These are phyloP conservation scores for Hansenula anomala DNA, from an alignment of 1,139 yeast genomes.

Conservation along the genomic window DNA sequence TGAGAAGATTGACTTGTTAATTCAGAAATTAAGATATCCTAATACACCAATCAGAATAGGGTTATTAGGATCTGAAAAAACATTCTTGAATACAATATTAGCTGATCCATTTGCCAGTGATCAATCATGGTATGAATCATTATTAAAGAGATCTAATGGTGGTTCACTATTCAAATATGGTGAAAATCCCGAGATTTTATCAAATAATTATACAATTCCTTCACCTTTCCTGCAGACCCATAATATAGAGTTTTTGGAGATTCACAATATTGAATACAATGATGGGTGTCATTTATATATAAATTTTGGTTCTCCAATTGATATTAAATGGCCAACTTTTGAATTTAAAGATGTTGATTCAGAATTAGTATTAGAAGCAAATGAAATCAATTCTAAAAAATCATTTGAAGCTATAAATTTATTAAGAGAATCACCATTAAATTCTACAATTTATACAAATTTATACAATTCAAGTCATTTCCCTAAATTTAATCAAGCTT, in stretches of 20 bases:
- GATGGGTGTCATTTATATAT: slow-evolving; percentile 27
- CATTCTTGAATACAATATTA: slow-evolving; percentile 17
- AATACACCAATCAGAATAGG: slow-evolving; percentile 18
- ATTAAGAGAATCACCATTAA: slow-evolving; percentile 22
- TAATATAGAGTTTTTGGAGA: slow-evolving; percentile 24
- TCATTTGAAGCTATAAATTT: slow-evolving; percentile 18
- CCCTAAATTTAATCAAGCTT: slow-evolving; percentile 5
- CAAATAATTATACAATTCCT: slow-evolving; percentile 11
- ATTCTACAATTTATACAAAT: slow-evolving; percentile 22
- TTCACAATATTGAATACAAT: slow-evolving; percentile 1
- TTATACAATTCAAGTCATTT: slow-evolving; percentile 13
- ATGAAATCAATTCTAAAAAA: slow-evolving; percentile 22
- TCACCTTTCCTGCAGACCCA: slow-evolving; percentile 16
- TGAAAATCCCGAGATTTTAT: no score
- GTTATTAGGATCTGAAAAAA: slow-evolving; percentile 14
- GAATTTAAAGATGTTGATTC: slow-evolving; percentile 8
- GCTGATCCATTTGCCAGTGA: slow-evolving; percentile 21
- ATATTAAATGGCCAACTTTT: slow-evolving; percentile 24
- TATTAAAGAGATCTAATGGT: slow-evolving; percentile 11
- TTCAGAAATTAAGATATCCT: slow-evolving; percentile 9
- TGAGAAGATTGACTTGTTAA: slow-evolving; percentile 14
- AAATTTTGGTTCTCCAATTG: slow-evolving; percentile 10
- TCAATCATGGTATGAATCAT: slow-evolving; percentile 19
- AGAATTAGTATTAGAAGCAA: slow-evolving; percentile 10
- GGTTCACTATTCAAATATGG: background rate